Evolutionary conservation across 768 basidiomycete genomes (phyloP).

Genomic region (Boletus rubropictus): DNA sequence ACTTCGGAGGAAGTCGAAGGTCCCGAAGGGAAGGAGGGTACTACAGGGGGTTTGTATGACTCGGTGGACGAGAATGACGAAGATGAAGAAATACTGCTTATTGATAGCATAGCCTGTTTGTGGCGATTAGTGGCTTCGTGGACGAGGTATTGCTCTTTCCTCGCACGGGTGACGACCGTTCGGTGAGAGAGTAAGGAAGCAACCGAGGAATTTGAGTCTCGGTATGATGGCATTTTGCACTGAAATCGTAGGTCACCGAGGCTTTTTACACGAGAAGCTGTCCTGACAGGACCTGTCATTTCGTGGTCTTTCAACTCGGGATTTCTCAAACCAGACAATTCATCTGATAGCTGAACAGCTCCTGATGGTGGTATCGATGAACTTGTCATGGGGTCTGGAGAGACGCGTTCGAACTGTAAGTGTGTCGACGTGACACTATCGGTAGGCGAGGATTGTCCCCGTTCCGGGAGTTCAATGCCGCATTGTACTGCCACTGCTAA

Average conservation of each 20-base stretch:
- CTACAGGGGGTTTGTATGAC: slow-evolving; percentile 39
- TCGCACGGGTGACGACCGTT: slow-evolving; percentile 22
- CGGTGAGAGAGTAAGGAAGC: slow-evolving; percentile 35
- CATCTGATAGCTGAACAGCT: slow-evolving; percentile 4
- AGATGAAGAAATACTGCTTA: slow-evolving; percentile 67
- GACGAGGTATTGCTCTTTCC: slow-evolving; percentile 37
- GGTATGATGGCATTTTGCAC: slow-evolving; percentile 28
- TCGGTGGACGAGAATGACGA: slow-evolving; percentile 67
- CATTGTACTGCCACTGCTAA: slow-evolving; percentile 71
- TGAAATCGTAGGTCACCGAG: slow-evolving; percentile 44
- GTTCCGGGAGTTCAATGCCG: slow-evolving; percentile 61
- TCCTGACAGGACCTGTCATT: slow-evolving; percentile 20
- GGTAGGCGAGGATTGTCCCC: slow-evolving; percentile 30
- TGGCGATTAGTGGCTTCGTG: slow-evolving; percentile 38
- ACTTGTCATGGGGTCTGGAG: slow-evolving; percentile 13
- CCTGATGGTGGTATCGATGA: slow-evolving; percentile 12
- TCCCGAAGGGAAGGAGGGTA: slow-evolving; percentile 63
- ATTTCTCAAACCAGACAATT: slow-evolving; percentile 32
- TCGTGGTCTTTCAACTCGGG: slow-evolving; percentile 19
- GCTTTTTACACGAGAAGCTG: slow-evolving; percentile 45
- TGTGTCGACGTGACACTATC: slow-evolving; percentile 16
- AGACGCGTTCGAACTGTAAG: slow-evolving; percentile 11
- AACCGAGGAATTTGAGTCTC: slow-evolving; percentile 33
- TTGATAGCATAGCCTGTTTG: slow-evolving; percentile 43
- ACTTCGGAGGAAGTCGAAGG: slow-evolving; percentile 64